Evolutionary conservation across 2,329 filamentous ascomycete genomes (phyloP), one percentile per base, ranked within the genome.

Genomic region (Calonectria crousiana): DNA sequence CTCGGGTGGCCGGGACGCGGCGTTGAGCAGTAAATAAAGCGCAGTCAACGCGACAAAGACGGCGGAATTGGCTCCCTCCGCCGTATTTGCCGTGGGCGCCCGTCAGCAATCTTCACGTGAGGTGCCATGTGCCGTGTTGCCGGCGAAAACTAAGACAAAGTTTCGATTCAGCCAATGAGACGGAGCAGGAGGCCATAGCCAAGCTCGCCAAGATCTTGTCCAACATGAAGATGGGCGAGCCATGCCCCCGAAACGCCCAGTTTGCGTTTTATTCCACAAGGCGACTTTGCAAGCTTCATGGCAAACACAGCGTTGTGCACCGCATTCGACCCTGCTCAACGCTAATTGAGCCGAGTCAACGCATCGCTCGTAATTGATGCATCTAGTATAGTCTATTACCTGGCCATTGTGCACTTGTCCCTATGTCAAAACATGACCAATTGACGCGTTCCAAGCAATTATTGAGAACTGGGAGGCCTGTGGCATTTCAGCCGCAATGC

Each of bases 91-190:
- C 32, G 49, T 14, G 20, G 23, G 49, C 34, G 47, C 65, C 49
- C 34, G 65, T 67, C n/a, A 53, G 65, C 65, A n/a, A 38, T n/a
- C 18, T 56, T 53, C 65, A 67, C 65, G 65, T 67, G 65, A 67
- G 65, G 49, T 67, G 65, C 65, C 65, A 51, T 38, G 36, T 67
- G 65, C 65, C 65, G 65, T 28, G 36, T 67, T 67, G 65, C 65
- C 65, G 65, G 30, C 36, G 23, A 36, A 32, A 36, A 44, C n/a
- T 47, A 56, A 56, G 34, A 67, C 65, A 56, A 28, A 62, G 56
- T 28, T 44, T 26, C 34, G 18, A n/a, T 36, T 56, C 49, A 36
- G 26, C 65, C 65, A 67, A 56, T 67, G 41, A 65, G 41, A 49
- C 44, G 6, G 41, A 13, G 36, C 34, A 38, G 14, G 14, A 18